Evolutionary conservation across 495 filamentous ascomycete species (phyloP).

Genomic region (Copromyces sp.): DNA sequence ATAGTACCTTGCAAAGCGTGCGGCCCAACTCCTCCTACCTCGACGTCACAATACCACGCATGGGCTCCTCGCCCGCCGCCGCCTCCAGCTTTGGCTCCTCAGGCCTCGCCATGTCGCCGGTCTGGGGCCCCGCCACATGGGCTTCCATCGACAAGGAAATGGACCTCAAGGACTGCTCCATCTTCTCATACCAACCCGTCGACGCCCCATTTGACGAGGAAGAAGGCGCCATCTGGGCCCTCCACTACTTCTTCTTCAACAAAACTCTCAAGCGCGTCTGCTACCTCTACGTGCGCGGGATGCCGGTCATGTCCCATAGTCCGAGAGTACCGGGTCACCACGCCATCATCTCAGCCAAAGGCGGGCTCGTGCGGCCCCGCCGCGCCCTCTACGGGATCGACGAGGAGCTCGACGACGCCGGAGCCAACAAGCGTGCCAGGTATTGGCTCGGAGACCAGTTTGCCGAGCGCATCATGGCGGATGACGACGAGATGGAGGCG

Average conservation of each 20-base stretch:
- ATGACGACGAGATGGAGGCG: constrained; percentile 35
- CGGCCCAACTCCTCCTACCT: constrained; percentile 41
- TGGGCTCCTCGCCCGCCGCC: constrained; percentile 19
- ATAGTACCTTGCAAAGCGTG: constrained; percentile 75
- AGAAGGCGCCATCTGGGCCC: constrained; percentile 84
- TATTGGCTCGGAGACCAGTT: constrained; percentile 72
- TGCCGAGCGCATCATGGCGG: constrained; percentile 28
- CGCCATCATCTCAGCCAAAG: constrained; percentile 5
- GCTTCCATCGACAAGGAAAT: constrained; percentile 84
- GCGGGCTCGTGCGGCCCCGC: not conserved
- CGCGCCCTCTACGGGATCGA: not conserved
- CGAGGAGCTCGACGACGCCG: constrained; percentile 15
- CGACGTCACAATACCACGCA: constrained; percentile 13
- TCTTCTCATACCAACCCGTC: constrained; percentile 76
- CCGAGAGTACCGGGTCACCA: constrained; percentile 26
- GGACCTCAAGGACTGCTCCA: constrained; percentile 69
- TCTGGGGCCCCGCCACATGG: constrained; percentile 87
- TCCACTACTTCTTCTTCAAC: constrained; percentile 97
- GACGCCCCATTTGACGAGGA: constrained; percentile 83
- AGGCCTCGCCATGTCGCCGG: constrained; percentile 25
- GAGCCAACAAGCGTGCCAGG: constrained; percentile 63
- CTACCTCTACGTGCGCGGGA: constrained; percentile 79
- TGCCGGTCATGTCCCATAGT: constrained; percentile 72
- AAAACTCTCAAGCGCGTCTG: constrained; percentile 86
- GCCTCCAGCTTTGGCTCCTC: constrained; percentile 15